These are phyloP conservation scores for Gnetum montanum DNA, from an alignment of 75 land plant genomes.

Conservation along the genomic window DNA sequence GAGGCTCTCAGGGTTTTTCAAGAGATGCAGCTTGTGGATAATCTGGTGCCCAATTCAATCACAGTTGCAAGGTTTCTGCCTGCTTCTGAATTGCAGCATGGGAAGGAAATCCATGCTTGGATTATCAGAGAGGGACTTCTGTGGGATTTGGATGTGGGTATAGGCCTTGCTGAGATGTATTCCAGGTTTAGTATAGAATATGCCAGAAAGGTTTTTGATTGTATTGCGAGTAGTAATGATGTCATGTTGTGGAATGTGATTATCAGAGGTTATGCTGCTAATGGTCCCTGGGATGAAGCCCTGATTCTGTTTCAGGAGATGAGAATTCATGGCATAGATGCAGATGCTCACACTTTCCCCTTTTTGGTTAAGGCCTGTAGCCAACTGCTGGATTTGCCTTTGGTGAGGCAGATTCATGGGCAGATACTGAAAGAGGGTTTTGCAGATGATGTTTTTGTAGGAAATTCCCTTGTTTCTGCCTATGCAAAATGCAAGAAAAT, in stretches of 20 bases:
- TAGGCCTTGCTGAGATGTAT: conserved; percentile 11
- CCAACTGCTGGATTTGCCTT: not conserved
- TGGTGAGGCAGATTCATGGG: conserved; percentile 1
- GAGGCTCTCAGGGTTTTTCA: conserved; percentile 6
- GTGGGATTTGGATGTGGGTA: conserved; percentile 4
- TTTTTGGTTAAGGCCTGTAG: not conserved
- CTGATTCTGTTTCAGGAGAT: not conserved
- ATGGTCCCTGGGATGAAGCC: conserved; percentile 4
- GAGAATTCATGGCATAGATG: conserved; percentile 3
- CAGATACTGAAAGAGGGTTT: not conserved
- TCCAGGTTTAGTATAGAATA: conserved; percentile 11
- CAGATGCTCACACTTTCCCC: not conserved
- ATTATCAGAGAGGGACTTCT: not conserved
- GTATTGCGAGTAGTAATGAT: not conserved
- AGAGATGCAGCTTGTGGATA: conserved; percentile 7
- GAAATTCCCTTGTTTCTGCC: conserved; percentile 16
- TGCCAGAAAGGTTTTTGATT: conserved; percentile 7
- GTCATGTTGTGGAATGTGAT: conserved; percentile 14
- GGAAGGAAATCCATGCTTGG: conserved; percentile 2
- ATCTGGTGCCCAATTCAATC: not conserved
- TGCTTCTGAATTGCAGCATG: conserved; percentile 7
- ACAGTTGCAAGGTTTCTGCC: conserved; percentile 4
- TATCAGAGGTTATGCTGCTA: conserved; percentile 8
- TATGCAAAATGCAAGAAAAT: conserved; percentile 30
- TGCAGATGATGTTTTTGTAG: conserved; percentile 3